A percentile compares a stretch with the other conserved stretches of the same genome.
phyloP scores from a whole-genome alignment of 2,329 filamentous ascomycete genomes.

The Alternaria panax region DNA sequence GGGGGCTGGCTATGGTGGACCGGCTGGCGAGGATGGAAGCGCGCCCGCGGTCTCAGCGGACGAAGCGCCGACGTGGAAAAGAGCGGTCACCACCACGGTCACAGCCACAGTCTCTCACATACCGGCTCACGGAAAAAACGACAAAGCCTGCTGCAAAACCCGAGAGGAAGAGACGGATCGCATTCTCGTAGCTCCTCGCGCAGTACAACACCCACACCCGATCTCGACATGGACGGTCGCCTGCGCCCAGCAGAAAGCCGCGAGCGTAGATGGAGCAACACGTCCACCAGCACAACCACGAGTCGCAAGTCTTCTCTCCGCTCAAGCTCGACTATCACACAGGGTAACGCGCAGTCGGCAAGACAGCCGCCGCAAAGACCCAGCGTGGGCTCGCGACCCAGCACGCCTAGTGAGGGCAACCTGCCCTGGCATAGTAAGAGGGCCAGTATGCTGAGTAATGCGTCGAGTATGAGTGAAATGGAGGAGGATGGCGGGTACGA shows the following conservation, averaged over 20 bases:
- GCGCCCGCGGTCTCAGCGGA: constrained; percentile 38
- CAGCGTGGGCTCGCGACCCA: constrained; percentile 23
- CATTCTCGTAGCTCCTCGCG: constrained; percentile 46
- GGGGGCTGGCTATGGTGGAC: constrained; percentile 88
- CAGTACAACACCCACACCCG: constrained; percentile 44
- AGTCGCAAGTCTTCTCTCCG: constrained; percentile 26
- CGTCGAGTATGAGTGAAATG: constrained; percentile 27
- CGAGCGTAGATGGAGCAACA: constrained; percentile 47
- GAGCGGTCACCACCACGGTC: constrained; percentile 24
- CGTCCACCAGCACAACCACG: constrained; percentile 34
- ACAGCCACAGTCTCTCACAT: constrained; percentile 27
- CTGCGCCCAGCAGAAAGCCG: constrained; percentile 27
- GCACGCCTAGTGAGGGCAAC: constrained; percentile 37
- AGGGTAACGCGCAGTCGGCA: constrained; percentile 37
- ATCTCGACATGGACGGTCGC: constrained; percentile 39
- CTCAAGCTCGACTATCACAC: constrained; percentile 29
- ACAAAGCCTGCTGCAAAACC: constrained; percentile 33
- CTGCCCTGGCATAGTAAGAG: constrained; percentile 41
- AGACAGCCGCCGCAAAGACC: constrained; percentile 28
- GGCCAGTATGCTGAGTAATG: constrained; percentile 43
- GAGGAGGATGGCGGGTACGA: constrained; percentile 23
- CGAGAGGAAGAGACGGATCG: constrained; percentile 32
- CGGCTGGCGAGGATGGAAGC: constrained; percentile 68
- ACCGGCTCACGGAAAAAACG: constrained; percentile 34
- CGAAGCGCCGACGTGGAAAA: constrained; percentile 43